A percentile compares a stretch with the other conserved stretches of the same genome.
Evolutionary conservation across 371 early-diverging fungal genomes (phyloP).

Genomic region (Circinella minor): DNA sequence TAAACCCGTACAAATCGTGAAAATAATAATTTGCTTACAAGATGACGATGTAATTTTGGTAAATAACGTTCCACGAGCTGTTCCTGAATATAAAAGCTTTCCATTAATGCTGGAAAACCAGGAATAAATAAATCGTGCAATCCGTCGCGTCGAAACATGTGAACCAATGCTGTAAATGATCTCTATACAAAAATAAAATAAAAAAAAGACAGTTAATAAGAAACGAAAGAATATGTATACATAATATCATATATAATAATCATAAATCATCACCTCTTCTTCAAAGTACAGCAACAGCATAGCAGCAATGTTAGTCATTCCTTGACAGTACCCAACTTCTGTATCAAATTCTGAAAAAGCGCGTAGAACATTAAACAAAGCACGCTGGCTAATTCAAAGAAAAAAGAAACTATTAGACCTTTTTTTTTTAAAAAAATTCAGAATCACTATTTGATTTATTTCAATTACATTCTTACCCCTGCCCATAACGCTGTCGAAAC

Average conservation of each 20-base stretch:
- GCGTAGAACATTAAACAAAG: constrained; percentile 84
- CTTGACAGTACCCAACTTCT: constrained; percentile 95
- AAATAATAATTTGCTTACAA: constrained; percentile 36
- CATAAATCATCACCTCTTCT: constrained; percentile 68
- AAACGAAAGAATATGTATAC: too few relatives aligned
- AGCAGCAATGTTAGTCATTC: constrained; percentile 91
- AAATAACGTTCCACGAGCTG: constrained; percentile 51
- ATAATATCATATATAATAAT: background rate
- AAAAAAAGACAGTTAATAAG: background rate
- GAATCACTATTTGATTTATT: background rate
- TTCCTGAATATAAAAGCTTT: constrained; percentile 69
- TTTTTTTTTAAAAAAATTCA: background rate
- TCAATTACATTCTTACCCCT: constrained; percentile 48
- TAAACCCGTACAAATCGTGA: background rate
- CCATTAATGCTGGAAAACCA: constrained; percentile 67
- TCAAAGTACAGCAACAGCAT: constrained; percentile 90
- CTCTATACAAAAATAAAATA: constrained; percentile 30
- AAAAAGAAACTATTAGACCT: background rate
- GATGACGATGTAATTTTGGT: constrained; percentile 52
- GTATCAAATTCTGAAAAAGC: constrained; percentile 87
- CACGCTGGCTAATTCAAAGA: constrained; percentile 49
- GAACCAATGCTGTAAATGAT: constrained; percentile 58
- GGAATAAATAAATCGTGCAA: constrained; percentile 63
- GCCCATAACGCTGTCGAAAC: constrained; percentile 69
- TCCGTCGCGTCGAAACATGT: constrained; percentile 58